Base-by-base conservation (phyloP, 495 filamentous ascomycete genomes). In the Podospora pseudoanserina region DNA sequence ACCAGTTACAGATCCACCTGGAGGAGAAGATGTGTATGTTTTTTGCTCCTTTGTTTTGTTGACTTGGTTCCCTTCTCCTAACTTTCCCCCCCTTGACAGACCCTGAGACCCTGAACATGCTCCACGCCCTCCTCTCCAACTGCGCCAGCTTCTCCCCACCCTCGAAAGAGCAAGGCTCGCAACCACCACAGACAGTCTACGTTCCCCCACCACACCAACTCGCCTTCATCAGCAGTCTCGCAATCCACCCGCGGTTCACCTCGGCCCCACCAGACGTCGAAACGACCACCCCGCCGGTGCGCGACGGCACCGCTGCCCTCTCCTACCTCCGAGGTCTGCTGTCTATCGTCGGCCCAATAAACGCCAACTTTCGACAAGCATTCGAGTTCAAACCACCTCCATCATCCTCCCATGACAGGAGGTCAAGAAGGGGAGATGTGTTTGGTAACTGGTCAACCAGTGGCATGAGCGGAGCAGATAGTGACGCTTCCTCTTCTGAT, bases 11-110 rank as follows among this genome's bases (percentile, higher is more conserved):
- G 61, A 89, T 93, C 32, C 92, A 90, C 75, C 80, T 94, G 4
- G 91, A 93, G 73, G 92, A 94, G 74, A 82, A 87, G 53, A 85
- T 92, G 20, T 90, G 90, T 92, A 77, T 39, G 82, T 74, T 18
- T 19, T 11, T n/a, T 16, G 18, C 16, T 9, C 23, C 27, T 26
- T 18, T 63, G 9, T 60, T 3, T 9, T 54, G 39, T 11, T 49
- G 39, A 7, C 4, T 11, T 49, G 39, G 39, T 1, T 49, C 11
- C 16, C 60, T 9, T 26, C 18, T 49, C 13, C 27, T 49, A 7
- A 39, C 61, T 6, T 3, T 5, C 5, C 19, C 55, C 13, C 3
- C 0, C 3, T 20, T 11, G 15, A 56, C 68, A 94, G 92, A 92
- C 74, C 80, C 79, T 1, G 86, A 87, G 75, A 91, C 90, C 34